Evolutionary conservation across 495 filamentous ascomycete genomes (phyloP), one percentile per base, ranked within the genome.

Genomic region (Penicillium silybi): DNA sequence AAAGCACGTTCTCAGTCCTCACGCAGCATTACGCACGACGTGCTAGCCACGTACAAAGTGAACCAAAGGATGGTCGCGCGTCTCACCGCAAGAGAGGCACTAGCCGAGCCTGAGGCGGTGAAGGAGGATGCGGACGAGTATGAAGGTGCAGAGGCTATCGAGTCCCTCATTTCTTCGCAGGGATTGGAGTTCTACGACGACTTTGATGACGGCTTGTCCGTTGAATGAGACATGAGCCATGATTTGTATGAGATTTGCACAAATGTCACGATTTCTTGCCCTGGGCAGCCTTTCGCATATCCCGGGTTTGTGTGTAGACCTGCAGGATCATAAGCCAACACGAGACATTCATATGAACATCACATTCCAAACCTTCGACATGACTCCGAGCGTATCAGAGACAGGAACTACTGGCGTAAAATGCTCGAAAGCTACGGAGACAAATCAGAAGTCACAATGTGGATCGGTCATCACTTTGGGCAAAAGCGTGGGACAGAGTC

Each of bases 1-100:
- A 92, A 92, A 61, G 77, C 81, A 0, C 57, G 55, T 7, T 59
- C 46, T 10, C 41, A 51, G 34, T 52, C 67, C 6, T 62, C 65
- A 0, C 63, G 70, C 10, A 47, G 44, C 0, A 54, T 73, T 8
- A 55, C 56, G 6, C 59, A 67, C 46, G 59, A 68, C 23, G 49
- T 71, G 4, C 44, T 68, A 2, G 57, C 61, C 1, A 68, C 62
- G 46, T 71, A 69, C 41, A 58, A 62, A 16, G 57, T 71, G 15
- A 70, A 69, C 43, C 65, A 64, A 58, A 71, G 65, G 52, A 57
- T 57, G 44, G 58, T 68, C 15, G 26, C 63, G 7, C 64, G 58
- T 39, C 46, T 71, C 20, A 56, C 54, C 3, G 60, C 59, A 0
- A 52, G 48, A 18, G 62, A 68, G 4, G 22, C 49, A 15, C 35